These are phyloP conservation scores for Microcyclospora pomicola DNA, from an alignment of 2,329 filamentous ascomycete genomes.

Conservation along the genomic window DNA sequence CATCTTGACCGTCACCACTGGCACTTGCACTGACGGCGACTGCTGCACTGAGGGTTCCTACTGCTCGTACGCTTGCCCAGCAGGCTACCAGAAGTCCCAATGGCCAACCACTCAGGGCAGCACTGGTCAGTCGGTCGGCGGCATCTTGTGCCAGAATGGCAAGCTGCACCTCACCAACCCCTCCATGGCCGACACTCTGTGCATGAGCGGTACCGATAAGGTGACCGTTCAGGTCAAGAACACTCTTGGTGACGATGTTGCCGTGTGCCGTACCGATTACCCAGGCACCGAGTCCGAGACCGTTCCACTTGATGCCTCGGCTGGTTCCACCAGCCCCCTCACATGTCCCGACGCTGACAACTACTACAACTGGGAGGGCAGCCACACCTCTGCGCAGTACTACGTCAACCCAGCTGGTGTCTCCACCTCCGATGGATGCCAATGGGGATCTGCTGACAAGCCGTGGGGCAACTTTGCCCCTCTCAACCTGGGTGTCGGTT, in stretches of 20 bases:
- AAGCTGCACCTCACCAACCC: constrained; percentile 66
- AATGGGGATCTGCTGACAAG: constrained; percentile 53
- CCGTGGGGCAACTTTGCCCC: constrained; percentile 73
- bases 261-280: constrained; percentile 91
- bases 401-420: constrained; percentile 82
- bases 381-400: constrained; percentile 79
- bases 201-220: constrained; percentile 55
- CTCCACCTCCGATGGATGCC: constrained; percentile 52
- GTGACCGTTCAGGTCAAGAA: constrained; percentile 57
- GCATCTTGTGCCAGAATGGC: constrained; percentile 65
- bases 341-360: constrained; percentile 58
- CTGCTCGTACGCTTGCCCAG: constrained; percentile 89
- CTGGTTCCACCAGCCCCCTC: constrained; percentile 47
- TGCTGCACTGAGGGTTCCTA: constrained; percentile 50
- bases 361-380: constrained; percentile 68
- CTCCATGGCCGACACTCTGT: constrained; percentile 52
- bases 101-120: constrained; percentile 69
- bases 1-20: constrained; percentile 54
- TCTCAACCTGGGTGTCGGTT: constrained; percentile 69
- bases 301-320: constrained; percentile 52
- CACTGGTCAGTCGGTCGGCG: constrained; percentile 75
- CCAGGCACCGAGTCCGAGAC: constrained; percentile 84
- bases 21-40: constrained; percentile 40
- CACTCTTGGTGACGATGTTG: constrained; percentile 50
- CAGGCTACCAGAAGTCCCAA: constrained; percentile 83